Percentiles rank a stretch among this genome's conserved stretches.
Conservation (phyloP, 371 early-diverging fungal genomes). For the Choanephora cucurbitarum region DNA sequence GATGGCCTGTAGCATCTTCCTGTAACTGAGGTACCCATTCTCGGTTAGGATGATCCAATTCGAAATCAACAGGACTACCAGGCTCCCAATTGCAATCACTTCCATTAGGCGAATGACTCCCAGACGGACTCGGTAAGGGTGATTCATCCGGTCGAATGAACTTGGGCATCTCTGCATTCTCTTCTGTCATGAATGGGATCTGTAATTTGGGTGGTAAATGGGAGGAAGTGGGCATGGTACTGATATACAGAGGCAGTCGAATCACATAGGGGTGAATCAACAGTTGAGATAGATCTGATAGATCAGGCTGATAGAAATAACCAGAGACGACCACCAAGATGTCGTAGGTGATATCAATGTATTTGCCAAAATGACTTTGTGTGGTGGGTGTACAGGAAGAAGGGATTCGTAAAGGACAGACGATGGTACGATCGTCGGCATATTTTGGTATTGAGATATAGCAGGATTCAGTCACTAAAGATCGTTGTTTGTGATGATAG, state of each 20-base stretch:
- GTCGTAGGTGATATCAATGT: constrained; percentile 35
- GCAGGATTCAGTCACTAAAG: constrained; percentile 29
- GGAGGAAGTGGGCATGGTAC: constrained; percentile 35
- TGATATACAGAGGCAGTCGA: constrained; percentile 33
- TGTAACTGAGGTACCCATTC: constrained; percentile 2
- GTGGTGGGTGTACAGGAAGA: constrained; percentile 38
- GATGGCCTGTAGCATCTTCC: constrained; percentile 29
- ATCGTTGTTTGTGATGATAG: constrained; percentile 31
- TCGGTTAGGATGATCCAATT: background rate
- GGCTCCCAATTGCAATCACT: constrained; percentile 19
- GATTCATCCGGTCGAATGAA: constrained; percentile 39
- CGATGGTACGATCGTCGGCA: constrained; percentile 23
- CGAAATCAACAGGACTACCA: constrained; percentile 26
- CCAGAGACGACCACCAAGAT: constrained; percentile 40
- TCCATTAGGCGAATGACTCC: constrained; percentile 7
- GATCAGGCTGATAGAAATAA: background rate
- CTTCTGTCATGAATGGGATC: constrained; percentile 25
- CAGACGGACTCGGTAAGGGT: constrained; percentile 32
- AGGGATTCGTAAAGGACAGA: constrained; percentile 40
- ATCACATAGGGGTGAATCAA: constrained; percentile 18
- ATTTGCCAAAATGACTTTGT: constrained; percentile 27
- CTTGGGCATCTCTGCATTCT: constrained; percentile 19
- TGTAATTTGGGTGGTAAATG: constrained; percentile 26
- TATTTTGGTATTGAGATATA: constrained; percentile 37
- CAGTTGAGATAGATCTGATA: background rate